Evolutionary conservation across 495 filamentous ascomycete species (phyloP).

Genomic region (Penicillium canariense): DNA sequence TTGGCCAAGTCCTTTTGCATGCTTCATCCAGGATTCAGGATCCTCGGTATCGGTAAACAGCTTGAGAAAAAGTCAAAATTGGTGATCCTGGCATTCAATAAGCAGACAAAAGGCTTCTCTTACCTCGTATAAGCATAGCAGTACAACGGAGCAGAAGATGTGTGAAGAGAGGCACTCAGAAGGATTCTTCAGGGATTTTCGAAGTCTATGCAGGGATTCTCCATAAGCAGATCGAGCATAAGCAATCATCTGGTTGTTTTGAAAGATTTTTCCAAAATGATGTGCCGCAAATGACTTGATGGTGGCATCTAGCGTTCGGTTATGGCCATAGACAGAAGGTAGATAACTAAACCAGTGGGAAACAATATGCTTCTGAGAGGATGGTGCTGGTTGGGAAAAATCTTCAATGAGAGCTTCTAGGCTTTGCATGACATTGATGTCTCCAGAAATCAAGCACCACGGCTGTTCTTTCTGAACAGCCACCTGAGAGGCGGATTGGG

Average conservation of each 20-base stretch:
- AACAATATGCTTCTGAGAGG: slow-evolving; percentile 16
- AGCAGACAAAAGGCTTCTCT: background rate
- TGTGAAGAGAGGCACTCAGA: slow-evolving; percentile 31
- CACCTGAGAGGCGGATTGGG: slow-evolving; percentile 3
- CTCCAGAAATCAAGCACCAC: slow-evolving; percentile 7
- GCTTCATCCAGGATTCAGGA: slow-evolving; percentile 38
- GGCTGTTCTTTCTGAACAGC: background rate
- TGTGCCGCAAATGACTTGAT: slow-evolving; percentile 33
- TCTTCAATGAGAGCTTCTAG: slow-evolving; percentile 27
- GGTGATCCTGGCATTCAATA: background rate
- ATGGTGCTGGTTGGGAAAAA: slow-evolving; percentile 20
- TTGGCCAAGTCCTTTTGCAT: slow-evolving; percentile 35
- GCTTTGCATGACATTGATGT: slow-evolving; percentile 26
- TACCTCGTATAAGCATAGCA: slow-evolving; percentile 39
- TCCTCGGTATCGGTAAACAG: slow-evolving; percentile 33
- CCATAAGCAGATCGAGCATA: slow-evolving; percentile 33
- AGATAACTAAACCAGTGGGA: slow-evolving; percentile 32
- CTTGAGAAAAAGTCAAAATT: slow-evolving; percentile 13
- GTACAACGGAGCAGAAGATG: slow-evolving; percentile 32
- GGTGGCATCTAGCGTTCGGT: slow-evolving; percentile 27
- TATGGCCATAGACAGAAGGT: slow-evolving; percentile 32
- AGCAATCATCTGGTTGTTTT: slow-evolving; percentile 25
- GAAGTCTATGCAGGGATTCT: slow-evolving; percentile 28
- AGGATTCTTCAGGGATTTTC: slow-evolving; percentile 21
- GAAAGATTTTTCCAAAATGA: slow-evolving; percentile 27